Conservation (phyloP, 345 rosid genomes). For the Excoecaria cochinchinensis region DNA sequence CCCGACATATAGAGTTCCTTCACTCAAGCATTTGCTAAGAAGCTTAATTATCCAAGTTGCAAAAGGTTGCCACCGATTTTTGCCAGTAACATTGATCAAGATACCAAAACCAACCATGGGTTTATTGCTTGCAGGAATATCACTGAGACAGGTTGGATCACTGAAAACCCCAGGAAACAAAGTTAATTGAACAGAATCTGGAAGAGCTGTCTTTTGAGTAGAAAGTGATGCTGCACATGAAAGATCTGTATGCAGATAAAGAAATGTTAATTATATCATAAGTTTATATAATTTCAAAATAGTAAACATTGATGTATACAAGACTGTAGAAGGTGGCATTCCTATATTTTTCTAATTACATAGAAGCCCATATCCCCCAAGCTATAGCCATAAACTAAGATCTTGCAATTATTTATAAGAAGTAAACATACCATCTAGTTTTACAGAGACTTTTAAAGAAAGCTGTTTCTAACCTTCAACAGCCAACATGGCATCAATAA, state of each 20-base stretch:
- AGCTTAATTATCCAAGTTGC: conserved; percentile 76
- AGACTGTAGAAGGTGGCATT: not conserved
- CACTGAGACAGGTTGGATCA: conserved; percentile 57
- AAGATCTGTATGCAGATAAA: conserved; percentile 51
- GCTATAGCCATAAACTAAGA: not conserved
- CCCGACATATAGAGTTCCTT: conserved; percentile 85
- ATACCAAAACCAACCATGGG: conserved; percentile 65
- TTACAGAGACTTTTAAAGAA: not conserved
- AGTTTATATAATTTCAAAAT: not conserved
- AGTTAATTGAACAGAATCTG: conserved; percentile 33
- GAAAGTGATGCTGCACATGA: conserved; percentile 44
- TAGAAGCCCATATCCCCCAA: not conserved
- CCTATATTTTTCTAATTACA: not conserved
- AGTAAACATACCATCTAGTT: not conserved
- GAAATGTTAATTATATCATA: conserved; percentile 14
- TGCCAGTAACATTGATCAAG: conserved; percentile 55
- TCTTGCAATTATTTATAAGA: conserved; percentile 6
- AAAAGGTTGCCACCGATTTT: conserved; percentile 73
- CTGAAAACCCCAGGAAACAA: conserved; percentile 51
- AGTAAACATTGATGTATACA: not conserved
- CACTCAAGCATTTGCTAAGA: conserved; percentile 79
- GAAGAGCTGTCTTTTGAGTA: conserved; percentile 27
- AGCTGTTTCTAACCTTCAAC: conserved; percentile 57
- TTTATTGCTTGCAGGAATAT: conserved; percentile 62
- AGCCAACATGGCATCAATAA: conserved; percentile 62